Conservation (phyloP, 208 protist genomes). For the Trypanosomatidae sp. region DNA sequence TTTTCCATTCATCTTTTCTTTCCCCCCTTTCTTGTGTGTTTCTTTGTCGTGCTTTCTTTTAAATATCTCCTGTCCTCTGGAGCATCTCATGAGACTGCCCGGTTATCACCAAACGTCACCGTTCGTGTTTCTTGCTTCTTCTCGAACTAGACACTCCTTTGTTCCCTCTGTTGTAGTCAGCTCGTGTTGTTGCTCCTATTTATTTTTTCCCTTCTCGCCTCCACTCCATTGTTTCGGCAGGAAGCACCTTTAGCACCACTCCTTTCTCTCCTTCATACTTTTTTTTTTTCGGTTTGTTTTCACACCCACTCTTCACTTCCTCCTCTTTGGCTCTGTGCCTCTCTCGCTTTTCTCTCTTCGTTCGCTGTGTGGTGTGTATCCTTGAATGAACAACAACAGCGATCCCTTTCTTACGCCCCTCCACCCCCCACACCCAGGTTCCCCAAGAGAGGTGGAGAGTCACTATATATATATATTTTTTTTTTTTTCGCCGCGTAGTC, state of each 20-base stretch:
- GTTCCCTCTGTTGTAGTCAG: background rate
- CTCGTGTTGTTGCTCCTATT: background rate
- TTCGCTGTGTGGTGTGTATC: background rate
- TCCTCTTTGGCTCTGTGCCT: slow-evolving; percentile 11
- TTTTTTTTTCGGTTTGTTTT: slow-evolving; percentile 16
- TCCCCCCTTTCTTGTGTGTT: background rate
- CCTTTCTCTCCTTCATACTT: background rate
- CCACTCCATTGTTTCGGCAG: background rate
- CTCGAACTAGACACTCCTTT: background rate
- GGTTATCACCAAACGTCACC: background rate
- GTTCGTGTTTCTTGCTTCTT: slow-evolving; percentile 5
- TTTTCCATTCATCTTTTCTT: background rate
- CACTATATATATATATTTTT: background rate
- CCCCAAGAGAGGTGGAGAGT: background rate
- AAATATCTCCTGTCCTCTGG: background rate
- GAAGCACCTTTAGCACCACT: background rate
- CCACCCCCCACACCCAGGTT: background rate
- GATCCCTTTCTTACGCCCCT: background rate
- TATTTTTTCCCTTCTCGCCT: background rate
- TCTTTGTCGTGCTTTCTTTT: background rate
- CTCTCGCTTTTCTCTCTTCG: slow-evolving; percentile 8
- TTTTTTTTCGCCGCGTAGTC: background rate
- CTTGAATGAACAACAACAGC: background rate
- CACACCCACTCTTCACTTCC: slow-evolving; percentile 1
- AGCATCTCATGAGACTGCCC: background rate